phyloP scores from a whole-genome alignment of 2,329 filamentous ascomycete species.

The Colletotrichum spinosum region DNA sequence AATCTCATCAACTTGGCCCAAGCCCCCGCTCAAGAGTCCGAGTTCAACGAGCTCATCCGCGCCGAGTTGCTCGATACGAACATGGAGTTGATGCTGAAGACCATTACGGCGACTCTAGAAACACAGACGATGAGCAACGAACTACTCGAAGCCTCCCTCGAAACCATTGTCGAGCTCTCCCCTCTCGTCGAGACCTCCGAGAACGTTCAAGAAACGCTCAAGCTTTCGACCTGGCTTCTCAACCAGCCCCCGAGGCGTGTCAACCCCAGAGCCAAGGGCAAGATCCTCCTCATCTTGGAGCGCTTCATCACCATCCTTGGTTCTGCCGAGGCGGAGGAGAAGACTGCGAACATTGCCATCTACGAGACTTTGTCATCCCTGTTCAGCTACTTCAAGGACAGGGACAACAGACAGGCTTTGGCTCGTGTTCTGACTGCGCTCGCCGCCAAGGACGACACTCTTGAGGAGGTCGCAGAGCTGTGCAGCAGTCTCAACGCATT shows the following conservation, averaged over 20 bases:
- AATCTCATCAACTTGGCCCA: slow-evolving; percentile 73
- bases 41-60: slow-evolving; percentile 66
- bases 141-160: slow-evolving; percentile 82
- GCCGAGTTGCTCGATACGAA: slow-evolving; percentile 68
- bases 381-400: slow-evolving; percentile 91
- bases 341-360: slow-evolving; percentile 57
- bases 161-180: slow-evolving; percentile 81
- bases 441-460: slow-evolving; percentile 69
- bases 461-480: slow-evolving; percentile 74
- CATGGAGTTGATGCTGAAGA: slow-evolving; percentile 71
- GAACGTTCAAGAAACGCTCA: slow-evolving; percentile 81
- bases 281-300: slow-evolving; percentile 82
- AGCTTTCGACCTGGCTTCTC: slow-evolving; percentile 83
- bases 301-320: slow-evolving; percentile 78
- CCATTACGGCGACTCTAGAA: slow-evolving; percentile 76
- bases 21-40: slow-evolving; percentile 64
- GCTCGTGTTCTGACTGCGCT: slow-evolving; percentile 80
- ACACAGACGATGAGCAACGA: slow-evolving; percentile 73
- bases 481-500: slow-evolving; percentile 87
- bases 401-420: slow-evolving; percentile 78
- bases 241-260: slow-evolving; percentile 87
- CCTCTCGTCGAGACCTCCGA: slow-evolving; percentile 74
- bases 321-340: slow-evolving; percentile 29
- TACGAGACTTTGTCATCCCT: slow-evolving; percentile 82
- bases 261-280: slow-evolving; percentile 84